Evolutionary conservation across 2,329 filamentous ascomycete species (phyloP).

Genomic region (Fusarium proliferatum): DNA sequence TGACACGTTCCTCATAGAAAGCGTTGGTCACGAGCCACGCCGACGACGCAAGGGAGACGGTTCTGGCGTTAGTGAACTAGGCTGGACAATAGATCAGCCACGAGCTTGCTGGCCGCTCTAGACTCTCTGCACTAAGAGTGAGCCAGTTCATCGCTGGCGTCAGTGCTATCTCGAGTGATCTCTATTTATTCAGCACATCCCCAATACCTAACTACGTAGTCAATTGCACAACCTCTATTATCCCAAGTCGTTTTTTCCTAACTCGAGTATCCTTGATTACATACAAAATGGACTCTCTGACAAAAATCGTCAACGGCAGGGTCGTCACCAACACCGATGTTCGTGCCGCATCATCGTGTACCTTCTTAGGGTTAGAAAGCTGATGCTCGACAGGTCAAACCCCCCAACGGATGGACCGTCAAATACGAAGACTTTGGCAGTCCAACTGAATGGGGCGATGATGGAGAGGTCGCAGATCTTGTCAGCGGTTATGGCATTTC

Average conservation of each 20-base stretch:
- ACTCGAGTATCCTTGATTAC: accelerated
- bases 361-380: too few species aligned
- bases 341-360: accelerated
- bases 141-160: accelerated
- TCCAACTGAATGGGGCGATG: background rate
- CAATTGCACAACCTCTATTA: too few species aligned
- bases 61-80: background rate
- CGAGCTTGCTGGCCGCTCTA: background rate
- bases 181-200: background rate
- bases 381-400: background rate
- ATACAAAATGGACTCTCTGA: background rate
- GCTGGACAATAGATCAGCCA: background rate
- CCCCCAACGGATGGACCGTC: background rate
- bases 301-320: background rate
- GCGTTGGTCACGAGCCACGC: background rate
- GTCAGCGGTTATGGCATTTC: background rate
- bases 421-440: background rate
- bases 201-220: too few species aligned
- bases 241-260: too few species aligned
- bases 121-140: background rate
- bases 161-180: background rate
- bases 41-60: background rate
- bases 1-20: background rate
- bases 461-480: background rate
- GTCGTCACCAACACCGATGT: background rate